Evolutionary conservation across 1,284 basidiomycete species (phyloP).

Genomic region (Tilletia indica): DNA sequence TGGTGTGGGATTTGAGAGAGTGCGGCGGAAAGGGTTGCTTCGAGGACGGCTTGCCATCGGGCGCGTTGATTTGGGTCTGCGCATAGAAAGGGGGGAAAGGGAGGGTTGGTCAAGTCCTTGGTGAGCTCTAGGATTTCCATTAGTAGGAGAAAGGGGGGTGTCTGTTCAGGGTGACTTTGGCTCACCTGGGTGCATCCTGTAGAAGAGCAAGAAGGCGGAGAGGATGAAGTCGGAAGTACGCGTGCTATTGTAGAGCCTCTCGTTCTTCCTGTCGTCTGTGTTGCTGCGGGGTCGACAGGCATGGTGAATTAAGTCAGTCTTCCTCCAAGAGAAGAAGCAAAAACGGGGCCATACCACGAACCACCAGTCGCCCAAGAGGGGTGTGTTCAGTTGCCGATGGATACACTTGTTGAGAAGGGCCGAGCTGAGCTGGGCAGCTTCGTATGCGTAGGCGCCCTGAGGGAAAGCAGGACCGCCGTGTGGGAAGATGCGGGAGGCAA

Average conservation of each 20-base stretch:
- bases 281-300: constrained; percentile 21
- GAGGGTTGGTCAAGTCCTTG: background rate
- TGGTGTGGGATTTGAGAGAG: constrained; percentile 21
- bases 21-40: constrained; percentile 33
- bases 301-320: too few species aligned
- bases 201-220: constrained; percentile 39
- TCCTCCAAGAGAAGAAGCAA: too few species aligned
- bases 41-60: constrained; percentile 39
- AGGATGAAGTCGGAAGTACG: constrained; percentile 46
- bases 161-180: background rate
- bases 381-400: constrained; percentile 36
- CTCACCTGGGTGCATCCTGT: constrained; percentile 27
- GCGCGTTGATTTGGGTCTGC: constrained; percentile 25
- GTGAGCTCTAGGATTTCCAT: background rate
- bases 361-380: constrained; percentile 48
- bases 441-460: constrained; percentile 29
- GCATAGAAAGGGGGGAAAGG: background rate
- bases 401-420: constrained; percentile 33
- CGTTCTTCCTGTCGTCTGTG: constrained; percentile 27
- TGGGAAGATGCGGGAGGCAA: constrained; percentile 31
- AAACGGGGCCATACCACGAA: background rate
- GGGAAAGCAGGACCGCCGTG: constrained; percentile 29
- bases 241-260: constrained; percentile 38
- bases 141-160: too few species aligned
- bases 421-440: constrained; percentile 33